A percentile compares a stretch with the other conserved stretches of the same genome.
Evolutionary conservation across 768 basidiomycete species (phyloP).

Genomic region (Leccinellum rugosiceps): DNA sequence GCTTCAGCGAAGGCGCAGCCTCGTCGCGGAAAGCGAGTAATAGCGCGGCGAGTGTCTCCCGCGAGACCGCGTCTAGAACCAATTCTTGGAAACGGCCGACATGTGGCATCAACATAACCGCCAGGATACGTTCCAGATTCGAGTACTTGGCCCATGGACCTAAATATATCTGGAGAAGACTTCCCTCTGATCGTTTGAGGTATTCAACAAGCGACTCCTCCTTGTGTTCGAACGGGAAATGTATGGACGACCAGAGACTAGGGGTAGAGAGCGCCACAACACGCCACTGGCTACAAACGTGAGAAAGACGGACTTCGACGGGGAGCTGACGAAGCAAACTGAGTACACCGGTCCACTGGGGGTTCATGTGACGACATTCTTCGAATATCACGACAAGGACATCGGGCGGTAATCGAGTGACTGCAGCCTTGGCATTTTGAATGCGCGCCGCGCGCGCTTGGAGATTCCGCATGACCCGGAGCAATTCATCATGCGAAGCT

Average conservation of each 20-base stretch:
- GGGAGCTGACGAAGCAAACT: slow-evolving; percentile 32
- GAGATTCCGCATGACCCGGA: slow-evolving; percentile 24
- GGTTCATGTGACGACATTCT: slow-evolving; percentile 29
- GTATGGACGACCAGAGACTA: slow-evolving; percentile 34
- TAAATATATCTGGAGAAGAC: slow-evolving; percentile 31
- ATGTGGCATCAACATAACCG: slow-evolving; percentile 28
- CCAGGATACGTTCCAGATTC: slow-evolving; percentile 24
- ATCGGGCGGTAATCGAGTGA: slow-evolving; percentile 31
- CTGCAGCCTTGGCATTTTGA: slow-evolving; percentile 28
- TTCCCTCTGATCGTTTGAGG: slow-evolving; percentile 30
- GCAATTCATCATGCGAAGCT: slow-evolving; percentile 28
- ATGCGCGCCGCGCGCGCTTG: slow-evolving; percentile 30
- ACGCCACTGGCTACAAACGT: slow-evolving; percentile 35
- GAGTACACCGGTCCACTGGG: slow-evolving; percentile 33
- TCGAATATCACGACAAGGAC: slow-evolving; percentile 32
- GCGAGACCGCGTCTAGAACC: slow-evolving; percentile 30
- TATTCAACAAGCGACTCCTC: slow-evolving; percentile 31
- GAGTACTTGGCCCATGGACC: slow-evolving; percentile 33
- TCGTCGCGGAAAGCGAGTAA: slow-evolving; percentile 23
- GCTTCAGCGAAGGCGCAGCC: slow-evolving; percentile 25
- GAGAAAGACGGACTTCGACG: slow-evolving; percentile 33
- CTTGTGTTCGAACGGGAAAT: slow-evolving; percentile 29
- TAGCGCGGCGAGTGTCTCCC: slow-evolving; percentile 27
- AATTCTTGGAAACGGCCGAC: slow-evolving; percentile 28
- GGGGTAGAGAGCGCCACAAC: slow-evolving; percentile 33